Evolutionary conservation across 164 flowering plant species (phyloP), one percentile per base, ranked within the genome.

Genomic region (Sextonia rubra): DNA sequence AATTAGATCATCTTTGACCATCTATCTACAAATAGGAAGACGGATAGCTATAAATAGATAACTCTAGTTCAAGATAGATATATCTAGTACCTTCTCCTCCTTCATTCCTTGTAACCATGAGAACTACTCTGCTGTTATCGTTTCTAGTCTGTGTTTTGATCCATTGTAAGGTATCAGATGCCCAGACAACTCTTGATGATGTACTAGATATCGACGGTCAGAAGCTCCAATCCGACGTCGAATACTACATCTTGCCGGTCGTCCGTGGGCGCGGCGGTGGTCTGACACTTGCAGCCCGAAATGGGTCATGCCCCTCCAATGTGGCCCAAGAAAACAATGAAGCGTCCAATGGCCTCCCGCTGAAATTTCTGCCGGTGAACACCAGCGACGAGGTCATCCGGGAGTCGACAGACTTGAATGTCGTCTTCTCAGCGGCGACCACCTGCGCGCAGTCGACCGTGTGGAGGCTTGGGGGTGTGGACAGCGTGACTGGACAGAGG

Each of bases 171-270:
- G 37, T 30, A 4, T 30, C 37, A 30, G 37, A 3, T 30, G 37
- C 37, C 37, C 37, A 30, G 37, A 30, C 37, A 5, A 30, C 37
- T 30, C n/a, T n/a, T n/a, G n/a, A n/a, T n/a, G n/a, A n/a, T n/a
- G 75, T 78, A 24, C 68, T 66, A 15, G 84, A 82, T 47, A 44
- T 65, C 20, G 64, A 69, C 4, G 82, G 82, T n/a, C 49, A 47
- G 12, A 66, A 69, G 48, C 70, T 82, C 47, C 49, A 47, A 29
- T 15, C 79, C 12, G 61, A 69, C 3, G 52, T 52, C 22, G 67
- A 73, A 18, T 82, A 82, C 77, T 69, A 77, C 71, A 75, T 80
- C 71, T 61, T 79, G n/a, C 82, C 84, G 5, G 75, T 75, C 9
- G 8, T 61, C 60, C 71, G 75, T 22, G 78, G 78, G 24, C 25